Conservation (phyloP, 176 grass and related monocot genomes). For the Tillandsia fasciculata region DNA sequence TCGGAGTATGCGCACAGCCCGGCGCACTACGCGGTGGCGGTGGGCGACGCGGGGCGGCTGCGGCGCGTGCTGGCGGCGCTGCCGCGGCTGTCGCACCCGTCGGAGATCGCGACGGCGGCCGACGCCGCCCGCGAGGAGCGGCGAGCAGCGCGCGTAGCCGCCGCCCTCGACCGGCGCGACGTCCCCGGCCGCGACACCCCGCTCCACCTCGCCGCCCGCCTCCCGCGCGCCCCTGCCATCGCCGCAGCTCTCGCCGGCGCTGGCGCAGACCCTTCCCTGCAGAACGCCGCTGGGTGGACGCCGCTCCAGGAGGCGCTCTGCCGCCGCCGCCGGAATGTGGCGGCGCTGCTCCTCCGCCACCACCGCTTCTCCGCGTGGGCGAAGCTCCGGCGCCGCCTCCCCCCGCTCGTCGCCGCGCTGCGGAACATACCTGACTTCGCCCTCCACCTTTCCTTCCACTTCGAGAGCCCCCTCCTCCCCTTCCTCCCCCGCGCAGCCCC, state of each 20-base stretch:
- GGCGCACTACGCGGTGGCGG: slow-evolving; percentile 49
- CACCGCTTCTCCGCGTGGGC: slow-evolving; percentile 70
- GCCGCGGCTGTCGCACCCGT: slow-evolving; percentile 60
- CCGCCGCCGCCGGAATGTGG: slow-evolving; percentile 39
- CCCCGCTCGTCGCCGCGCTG: slow-evolving; percentile 53
- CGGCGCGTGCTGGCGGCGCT: slow-evolving; percentile 38
- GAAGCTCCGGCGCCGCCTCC: slow-evolving; percentile 68
- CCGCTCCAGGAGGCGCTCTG: slow-evolving; percentile 86
- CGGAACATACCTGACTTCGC: slow-evolving; percentile 76
- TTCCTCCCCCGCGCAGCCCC: slow-evolving; percentile 74
- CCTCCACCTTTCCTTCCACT: slow-evolving; percentile 78
- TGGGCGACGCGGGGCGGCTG: slow-evolving; percentile 44
- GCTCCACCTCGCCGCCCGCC: slow-evolving; percentile 70
- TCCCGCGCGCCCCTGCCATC: slow-evolving; percentile 31
- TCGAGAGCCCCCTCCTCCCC: slow-evolving; percentile 86
- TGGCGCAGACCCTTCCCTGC: slow-evolving; percentile 83
- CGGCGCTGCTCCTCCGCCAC: slow-evolving; percentile 62
- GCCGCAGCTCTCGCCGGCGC: slow-evolving; percentile 34
- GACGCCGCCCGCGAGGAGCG: slow-evolving; percentile 51
- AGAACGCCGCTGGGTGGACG: slow-evolving; percentile 85
- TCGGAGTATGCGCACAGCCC: slow-evolving; percentile 75
- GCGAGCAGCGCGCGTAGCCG: slow-evolving; percentile 40
- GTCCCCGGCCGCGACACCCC: slow-evolving; percentile 64
- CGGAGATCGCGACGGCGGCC: slow-evolving; percentile 36
- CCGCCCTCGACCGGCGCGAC: slow-evolving; percentile 63